These are phyloP conservation scores for Fusarium oxysporum DNA, from an alignment of 2,329 filamentous ascomycete genomes.

Conservation along the genomic window DNA sequence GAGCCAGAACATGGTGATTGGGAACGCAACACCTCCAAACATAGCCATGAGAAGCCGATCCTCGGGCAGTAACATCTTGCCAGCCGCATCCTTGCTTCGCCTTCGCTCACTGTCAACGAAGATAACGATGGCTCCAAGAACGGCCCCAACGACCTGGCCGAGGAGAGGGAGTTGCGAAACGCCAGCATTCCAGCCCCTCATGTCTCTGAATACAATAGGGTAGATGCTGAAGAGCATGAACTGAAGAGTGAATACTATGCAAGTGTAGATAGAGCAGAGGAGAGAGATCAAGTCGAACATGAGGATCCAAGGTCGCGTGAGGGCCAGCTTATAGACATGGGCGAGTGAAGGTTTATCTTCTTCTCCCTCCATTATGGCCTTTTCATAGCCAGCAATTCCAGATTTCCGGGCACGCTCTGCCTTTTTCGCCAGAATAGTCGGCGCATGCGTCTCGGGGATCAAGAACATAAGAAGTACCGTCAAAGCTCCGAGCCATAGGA, in stretches of 20 bases:
- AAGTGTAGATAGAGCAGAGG: constrained; percentile 63
- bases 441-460: constrained; percentile 68
- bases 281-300: constrained; percentile 66
- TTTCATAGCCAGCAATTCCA: constrained; percentile 63
- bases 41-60: constrained; percentile 71
- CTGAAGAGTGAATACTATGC: constrained; percentile 63
- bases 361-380: constrained; percentile 63
- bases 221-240: constrained; percentile 72
- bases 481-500: constrained; percentile 56
- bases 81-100: constrained; percentile 52
- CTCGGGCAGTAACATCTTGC: constrained; percentile 57
- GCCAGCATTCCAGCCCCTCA: constrained; percentile 65
- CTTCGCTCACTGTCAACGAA: constrained; percentile 54
- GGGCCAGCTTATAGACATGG: constrained; percentile 62
- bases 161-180: constrained; percentile 64
- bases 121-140: constrained; percentile 57
- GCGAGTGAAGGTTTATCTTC: constrained; percentile 55
- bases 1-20: constrained; percentile 71
- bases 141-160: constrained; percentile 61
- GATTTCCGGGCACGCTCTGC: constrained; percentile 62
- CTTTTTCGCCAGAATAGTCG: constrained; percentile 63
- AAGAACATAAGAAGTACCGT: constrained; percentile 62
- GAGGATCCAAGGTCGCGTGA: constrained; percentile 66
- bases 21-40: constrained; percentile 62
- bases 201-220: constrained; percentile 64